phyloP scores from a whole-genome alignment of 805 yeast species.

The Kluyveromyces dobzhanskii region DNA sequence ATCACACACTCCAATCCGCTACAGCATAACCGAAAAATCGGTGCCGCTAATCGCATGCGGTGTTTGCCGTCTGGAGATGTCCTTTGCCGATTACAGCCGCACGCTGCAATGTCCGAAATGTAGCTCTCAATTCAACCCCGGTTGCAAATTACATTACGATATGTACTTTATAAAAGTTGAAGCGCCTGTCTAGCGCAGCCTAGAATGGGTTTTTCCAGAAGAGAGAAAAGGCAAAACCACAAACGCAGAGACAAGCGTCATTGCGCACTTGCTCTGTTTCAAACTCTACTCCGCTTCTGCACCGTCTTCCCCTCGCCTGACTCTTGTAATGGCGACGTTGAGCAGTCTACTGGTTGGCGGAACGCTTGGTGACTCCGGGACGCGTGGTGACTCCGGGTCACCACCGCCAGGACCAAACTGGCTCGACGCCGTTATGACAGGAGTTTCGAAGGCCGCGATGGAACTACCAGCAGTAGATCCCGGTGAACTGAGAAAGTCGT shows the following conservation, averaged over 20 bases:
- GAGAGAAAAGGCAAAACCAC: no score
- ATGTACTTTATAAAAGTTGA: slow-evolving; percentile 15
- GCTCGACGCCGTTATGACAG: no score
- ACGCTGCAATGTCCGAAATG: slow-evolving; percentile 19
- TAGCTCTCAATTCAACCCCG: slow-evolving; percentile 22
- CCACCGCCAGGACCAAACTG: not conserved
- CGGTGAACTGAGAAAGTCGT: not conserved
- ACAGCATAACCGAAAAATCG: slow-evolving; percentile 8
- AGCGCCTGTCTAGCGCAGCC: no score
- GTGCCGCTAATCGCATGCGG: slow-evolving; percentile 25
- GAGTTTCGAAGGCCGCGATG: not conserved
- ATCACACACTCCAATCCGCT: slow-evolving; percentile 13
- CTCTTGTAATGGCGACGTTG: not conserved
- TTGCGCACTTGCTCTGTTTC: no score
- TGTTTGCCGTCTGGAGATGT: slow-evolving; percentile 20
- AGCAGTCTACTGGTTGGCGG: not conserved
- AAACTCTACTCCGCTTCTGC: no score
- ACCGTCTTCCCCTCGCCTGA: not conserved
- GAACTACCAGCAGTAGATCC: not conserved
- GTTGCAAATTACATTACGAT: slow-evolving; percentile 26
- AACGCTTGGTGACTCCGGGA: not conserved
- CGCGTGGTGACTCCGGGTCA: not conserved
- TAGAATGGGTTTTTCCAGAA: no score
- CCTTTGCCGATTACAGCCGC: slow-evolving; percentile 18
- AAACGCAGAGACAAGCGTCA: no score